These are phyloP conservation scores for Xerocomellus amylosporus DNA, from an alignment of 768 basidiomycete genomes.

Conservation along the genomic window DNA sequence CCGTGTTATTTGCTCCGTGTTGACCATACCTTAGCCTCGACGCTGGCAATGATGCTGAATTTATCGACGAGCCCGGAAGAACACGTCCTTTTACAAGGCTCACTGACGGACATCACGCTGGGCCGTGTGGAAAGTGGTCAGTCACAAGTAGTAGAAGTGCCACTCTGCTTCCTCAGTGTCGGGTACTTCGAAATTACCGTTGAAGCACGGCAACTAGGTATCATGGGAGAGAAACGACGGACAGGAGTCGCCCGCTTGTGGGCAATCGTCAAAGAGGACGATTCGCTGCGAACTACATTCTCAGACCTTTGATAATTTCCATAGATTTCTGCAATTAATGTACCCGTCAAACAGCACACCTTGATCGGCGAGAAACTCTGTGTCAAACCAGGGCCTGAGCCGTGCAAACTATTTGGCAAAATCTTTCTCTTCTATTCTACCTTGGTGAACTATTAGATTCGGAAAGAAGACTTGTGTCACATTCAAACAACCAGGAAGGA, in stretches of 20 bases:
- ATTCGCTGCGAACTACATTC: background rate
- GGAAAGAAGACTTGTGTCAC: background rate
- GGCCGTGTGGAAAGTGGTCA: constrained; percentile 60
- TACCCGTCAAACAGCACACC: background rate
- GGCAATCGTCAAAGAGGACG: constrained; percentile 13
- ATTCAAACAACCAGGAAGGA: background rate
- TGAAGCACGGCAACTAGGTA: constrained; percentile 33
- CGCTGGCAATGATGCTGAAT: constrained; percentile 53
- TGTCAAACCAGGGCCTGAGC: background rate
- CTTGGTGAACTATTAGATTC: background rate
- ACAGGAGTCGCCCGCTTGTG: constrained; percentile 23
- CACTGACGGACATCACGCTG: constrained; percentile 56
- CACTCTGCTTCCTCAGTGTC: constrained; percentile 69
- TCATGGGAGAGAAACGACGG: constrained; percentile 9
- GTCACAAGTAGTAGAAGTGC: constrained; percentile 48
- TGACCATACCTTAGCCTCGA: constrained; percentile 41
- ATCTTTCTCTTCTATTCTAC: background rate
- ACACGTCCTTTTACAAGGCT: constrained; percentile 69
- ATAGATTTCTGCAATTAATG: background rate
- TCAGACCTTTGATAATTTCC: background rate
- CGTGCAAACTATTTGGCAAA: background rate
- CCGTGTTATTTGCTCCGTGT: background rate
- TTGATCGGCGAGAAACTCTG: background rate
- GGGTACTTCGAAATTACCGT: constrained; percentile 57
- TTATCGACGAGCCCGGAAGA: constrained; percentile 56